phyloP scores from a whole-genome alignment of 1,139 yeast genomes.

The Suhomyces wounanorum region DNA sequence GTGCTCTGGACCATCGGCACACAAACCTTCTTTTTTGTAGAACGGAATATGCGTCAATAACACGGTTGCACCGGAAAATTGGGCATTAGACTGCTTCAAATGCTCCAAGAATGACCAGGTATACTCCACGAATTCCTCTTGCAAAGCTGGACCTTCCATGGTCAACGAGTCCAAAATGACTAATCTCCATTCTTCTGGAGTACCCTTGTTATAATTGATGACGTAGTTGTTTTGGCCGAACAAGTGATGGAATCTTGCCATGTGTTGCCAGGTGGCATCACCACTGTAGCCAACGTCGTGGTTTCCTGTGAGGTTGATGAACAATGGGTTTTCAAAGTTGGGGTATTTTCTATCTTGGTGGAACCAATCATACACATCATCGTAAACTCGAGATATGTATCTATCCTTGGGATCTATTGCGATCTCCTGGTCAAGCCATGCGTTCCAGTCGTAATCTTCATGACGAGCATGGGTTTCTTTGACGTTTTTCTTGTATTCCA shows the following conservation, averaged over 20 bases:
- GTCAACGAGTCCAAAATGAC: slow-evolving; percentile 83
- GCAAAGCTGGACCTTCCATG: slow-evolving; percentile 88
- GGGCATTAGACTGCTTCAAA: slow-evolving; percentile 46
- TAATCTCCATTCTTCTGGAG: slow-evolving; percentile 74
- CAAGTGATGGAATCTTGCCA: slow-evolving; percentile 69
- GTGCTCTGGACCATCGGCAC: slow-evolving; percentile 80
- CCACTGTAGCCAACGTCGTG: slow-evolving; percentile 97
- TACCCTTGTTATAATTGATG: slow-evolving; percentile 63
- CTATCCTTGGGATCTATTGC: slow-evolving; percentile 42
- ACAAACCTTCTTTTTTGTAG: slow-evolving; percentile 75
- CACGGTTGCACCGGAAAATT: slow-evolving; percentile 75
- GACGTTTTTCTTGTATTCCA: slow-evolving; percentile 49
- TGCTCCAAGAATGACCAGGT: slow-evolving; percentile 74
- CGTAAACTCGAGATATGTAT: slow-evolving; percentile 53
- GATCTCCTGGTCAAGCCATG: slow-evolving; percentile 43
- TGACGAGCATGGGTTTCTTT: slow-evolving; percentile 50
- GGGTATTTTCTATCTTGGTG: slow-evolving; percentile 34
- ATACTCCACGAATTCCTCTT: slow-evolving; percentile 63
- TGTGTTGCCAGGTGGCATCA: slow-evolving; percentile 89
- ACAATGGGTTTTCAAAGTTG: slow-evolving; percentile 50
- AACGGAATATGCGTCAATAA: slow-evolving; percentile 89
- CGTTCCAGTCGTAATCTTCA: slow-evolving; percentile 56
- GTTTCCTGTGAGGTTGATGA: slow-evolving; percentile 87
- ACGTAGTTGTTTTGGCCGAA: slow-evolving; percentile 88
- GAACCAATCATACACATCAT: slow-evolving; percentile 69